phyloP scores from a whole-genome alignment of 352 stramenopile genomes.

The Pythium biforme region DNA sequence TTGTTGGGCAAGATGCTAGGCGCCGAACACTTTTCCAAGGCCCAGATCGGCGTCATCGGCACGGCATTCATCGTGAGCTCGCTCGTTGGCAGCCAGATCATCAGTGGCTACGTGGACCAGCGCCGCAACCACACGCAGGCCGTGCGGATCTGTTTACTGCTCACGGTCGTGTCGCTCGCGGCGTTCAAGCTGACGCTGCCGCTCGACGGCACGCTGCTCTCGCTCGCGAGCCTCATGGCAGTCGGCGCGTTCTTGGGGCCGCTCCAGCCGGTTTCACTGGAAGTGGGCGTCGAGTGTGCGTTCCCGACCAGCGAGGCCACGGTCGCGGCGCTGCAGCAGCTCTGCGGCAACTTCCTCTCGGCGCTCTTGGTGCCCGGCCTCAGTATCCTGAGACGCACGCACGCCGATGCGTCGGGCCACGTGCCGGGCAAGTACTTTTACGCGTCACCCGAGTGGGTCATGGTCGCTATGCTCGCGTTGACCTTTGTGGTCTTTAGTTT shows the following conservation, averaged over 20 bases:
- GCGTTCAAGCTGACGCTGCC: constrained; percentile 48
- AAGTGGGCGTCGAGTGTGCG: constrained; percentile 70
- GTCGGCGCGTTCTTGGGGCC: constrained; percentile 58
- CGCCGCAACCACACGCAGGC: constrained; percentile 58
- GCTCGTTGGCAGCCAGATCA: constrained; percentile 63
- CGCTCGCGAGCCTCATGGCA: constrained; percentile 43
- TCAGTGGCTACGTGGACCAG: constrained; percentile 64
- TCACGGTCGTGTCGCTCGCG: constrained; percentile 41
- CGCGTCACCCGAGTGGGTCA: constrained; percentile 50
- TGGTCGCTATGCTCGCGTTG: constrained; percentile 39
- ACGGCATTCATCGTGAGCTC: constrained; percentile 71
- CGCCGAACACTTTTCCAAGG: constrained; percentile 58
- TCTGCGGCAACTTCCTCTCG: constrained; percentile 77
- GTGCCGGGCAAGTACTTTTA: constrained; percentile 42
- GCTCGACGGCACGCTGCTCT: constrained; percentile 36
- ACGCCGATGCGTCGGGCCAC: constrained; percentile 33
- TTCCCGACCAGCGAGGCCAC: constrained; percentile 76
- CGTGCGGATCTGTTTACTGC: constrained; percentile 50
- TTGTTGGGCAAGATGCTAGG: constrained; percentile 69
- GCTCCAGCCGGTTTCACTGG: constrained; percentile 65
- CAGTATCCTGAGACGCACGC: constrained; percentile 39
- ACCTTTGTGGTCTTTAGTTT: constrained; percentile 55
- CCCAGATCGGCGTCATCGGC: constrained; percentile 62
- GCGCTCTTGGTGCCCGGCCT: constrained; percentile 56
- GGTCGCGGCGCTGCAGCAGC: constrained; percentile 69